Conservation (phyloP, 768 basidiomycete species). For the Suillus ampliporus region DNA sequence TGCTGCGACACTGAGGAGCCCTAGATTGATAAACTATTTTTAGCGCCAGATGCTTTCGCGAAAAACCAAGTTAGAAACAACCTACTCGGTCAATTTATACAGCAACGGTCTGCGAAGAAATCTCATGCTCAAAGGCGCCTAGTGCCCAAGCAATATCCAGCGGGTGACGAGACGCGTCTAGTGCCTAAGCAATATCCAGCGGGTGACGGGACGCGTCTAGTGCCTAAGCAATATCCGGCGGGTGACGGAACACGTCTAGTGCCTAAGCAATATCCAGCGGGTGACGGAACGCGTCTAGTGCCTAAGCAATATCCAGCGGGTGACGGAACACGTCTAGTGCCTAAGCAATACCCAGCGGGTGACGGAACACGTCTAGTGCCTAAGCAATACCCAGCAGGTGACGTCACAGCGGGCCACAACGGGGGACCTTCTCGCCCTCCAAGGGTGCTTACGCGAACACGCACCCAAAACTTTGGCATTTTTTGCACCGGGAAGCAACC, state of each 20-base stretch:
- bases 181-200: neutral
- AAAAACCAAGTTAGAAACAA: constrained; percentile 10
- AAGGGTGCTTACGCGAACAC: constrained; percentile 21
- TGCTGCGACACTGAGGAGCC: constrained; percentile 4
- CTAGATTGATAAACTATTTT: constrained; percentile 16
- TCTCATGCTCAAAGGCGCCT: neutral
- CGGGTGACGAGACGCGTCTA: neutral
- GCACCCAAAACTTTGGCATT: constrained; percentile 39
- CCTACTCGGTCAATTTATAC: neutral
- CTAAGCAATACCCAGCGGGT: constrained; percentile 17
- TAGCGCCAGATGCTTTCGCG: constrained; percentile 47
- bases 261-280: neutral
- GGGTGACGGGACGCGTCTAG: constrained; percentile 12
- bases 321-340: neutral
- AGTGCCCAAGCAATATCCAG: constrained; percentile 18
- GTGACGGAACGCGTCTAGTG: neutral
- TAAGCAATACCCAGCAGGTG: constrained; percentile 11
- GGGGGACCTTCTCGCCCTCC: constrained; percentile 10
- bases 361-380: neutral
- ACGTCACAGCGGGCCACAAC: constrained; percentile 9
- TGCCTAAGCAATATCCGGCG: constrained; percentile 11
- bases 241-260: constrained; percentile 22
- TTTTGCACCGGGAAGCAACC: constrained; percentile 42
- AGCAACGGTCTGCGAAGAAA: neutral
- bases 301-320: neutral